Base-by-base conservation (phyloP, 140 eudicot species). In the Bidens hawaiensis region DNA sequence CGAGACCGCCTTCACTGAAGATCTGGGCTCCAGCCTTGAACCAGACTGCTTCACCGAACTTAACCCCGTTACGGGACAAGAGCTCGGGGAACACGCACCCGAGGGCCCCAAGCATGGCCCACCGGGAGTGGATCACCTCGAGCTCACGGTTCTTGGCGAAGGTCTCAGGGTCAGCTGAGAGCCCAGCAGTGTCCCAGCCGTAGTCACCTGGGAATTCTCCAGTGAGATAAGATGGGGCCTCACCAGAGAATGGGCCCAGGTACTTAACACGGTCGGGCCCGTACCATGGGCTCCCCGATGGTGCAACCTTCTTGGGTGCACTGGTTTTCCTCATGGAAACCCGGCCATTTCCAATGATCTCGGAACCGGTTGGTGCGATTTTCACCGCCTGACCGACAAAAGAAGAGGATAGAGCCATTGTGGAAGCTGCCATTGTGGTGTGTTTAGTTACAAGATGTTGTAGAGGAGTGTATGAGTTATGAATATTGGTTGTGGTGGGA, bases 231-330 rank as follows among this genome's bases (percentile, higher is more conserved):
- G 81, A 65, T 58, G 88, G 88, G 66, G 88, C 67, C 74, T 82
- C 88, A 8, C 88, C 88, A 5, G 89, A 82, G 80, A 78, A 79
- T 51, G 85, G 86, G 48, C 90, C 90, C 5, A 83, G 78, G 90
- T 83, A 83, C 68, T 83, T 79, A 21, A 83, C 90, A 21, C 90
- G 76, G 85, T 83, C 85, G 2, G 85, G 90, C 49, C 85, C 85
- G 60, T 83, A 79, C 90, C 90, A 83, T 42, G 90, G 90, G 76
- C 89, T 83, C 36, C 78, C 82, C 4, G 89, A 76, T 11, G 86
- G 71, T 8, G 69, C 73, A 3, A 55, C 51, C 25, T 75, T 71
- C 71, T 75, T 79, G 41, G 30, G 24, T 1, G 63, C 71, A 0
- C 75, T 40, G 8, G 72, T 7, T 41, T 75, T 76, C 49, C 81